Base-by-base conservation (phyloP, 2,329 filamentous ascomycete genomes). In the Phoma sp. region DNA sequence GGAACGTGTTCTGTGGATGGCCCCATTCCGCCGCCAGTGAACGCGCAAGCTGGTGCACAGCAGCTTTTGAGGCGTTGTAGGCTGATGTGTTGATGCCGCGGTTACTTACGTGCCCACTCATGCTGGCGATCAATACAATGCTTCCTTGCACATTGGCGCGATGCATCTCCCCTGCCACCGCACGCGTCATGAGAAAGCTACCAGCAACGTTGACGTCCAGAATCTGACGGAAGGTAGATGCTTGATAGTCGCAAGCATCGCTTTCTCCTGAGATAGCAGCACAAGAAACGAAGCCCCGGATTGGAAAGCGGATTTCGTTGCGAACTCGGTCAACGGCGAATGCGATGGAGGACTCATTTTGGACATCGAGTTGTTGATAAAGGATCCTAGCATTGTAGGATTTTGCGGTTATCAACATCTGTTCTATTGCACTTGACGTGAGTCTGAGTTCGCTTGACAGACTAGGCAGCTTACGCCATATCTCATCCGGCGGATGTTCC, bases 141-240 rank as follows among this genome's bases (percentile, higher is more conserved):
- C 48, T 46, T 2, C 36, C 48, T 2, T 64, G 57, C 11, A 69
- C 65, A 0, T 66, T 60, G 5, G 64, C 60, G 10, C 62, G 48
- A 18, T 72, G 69, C 54, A 77, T 69, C 29, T 72, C 60, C 13
- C 62, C 57, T 1, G 71, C 74, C n/a, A 67, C 72, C 18, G 61
- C 47, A 77, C 91, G 88, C 14, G 88, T 82, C 80, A 90, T 87
- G 60, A 92, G 79, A 82, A 93, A 93, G 4, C 88, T 88, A 47
- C 90, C 90, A 7, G 85, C 91, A 33, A 92, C 78, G 82, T 93
- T 93, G 80, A 93, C 91, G 73, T 93, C 89, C 66, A 77, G 54
- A 24, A 77, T 70, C 27, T 67, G 67, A 5, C 70, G 63, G 55
- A 75, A 75, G 13, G 69, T 64, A 10, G 65, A 58, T 18, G 64